A percentile compares a stretch with the other conserved stretches of the same genome.
These are phyloP conservation scores for Colletotrichum sp. DNA, from an alignment of 2,329 filamentous ascomycete species.

Conservation along the genomic window DNA sequence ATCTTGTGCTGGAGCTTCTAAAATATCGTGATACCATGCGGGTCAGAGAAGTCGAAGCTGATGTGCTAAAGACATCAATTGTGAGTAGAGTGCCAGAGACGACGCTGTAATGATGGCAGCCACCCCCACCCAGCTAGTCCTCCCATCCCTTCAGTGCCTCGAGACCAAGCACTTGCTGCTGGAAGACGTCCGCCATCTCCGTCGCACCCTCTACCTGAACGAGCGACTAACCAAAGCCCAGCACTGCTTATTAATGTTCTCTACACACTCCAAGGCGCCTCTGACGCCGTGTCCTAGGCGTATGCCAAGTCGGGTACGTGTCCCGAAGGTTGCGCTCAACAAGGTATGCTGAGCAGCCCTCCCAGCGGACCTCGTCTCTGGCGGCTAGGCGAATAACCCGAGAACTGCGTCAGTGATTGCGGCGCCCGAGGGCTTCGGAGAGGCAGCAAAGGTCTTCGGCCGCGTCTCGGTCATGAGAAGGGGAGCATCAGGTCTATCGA, in stretches of 20 bases:
- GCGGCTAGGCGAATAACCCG: not conserved
- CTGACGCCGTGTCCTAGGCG: no score
- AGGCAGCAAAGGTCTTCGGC: not conserved
- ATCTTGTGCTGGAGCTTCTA: not conserved
- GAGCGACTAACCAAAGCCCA: no score
- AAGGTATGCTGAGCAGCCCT: no score
- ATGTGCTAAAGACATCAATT: not conserved
- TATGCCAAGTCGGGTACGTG: no score
- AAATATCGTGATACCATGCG: not conserved
- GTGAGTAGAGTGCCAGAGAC: not conserved
- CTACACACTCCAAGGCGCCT: no score
- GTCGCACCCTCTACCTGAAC: not conserved
- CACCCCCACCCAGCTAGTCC: not conserved
- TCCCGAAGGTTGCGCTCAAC: no score
- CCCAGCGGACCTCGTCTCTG: not conserved
- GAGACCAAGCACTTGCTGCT: not conserved
- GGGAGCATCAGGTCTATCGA: not conserved
- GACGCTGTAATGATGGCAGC: no score
- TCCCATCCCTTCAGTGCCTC: not conserved
- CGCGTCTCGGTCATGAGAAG: not conserved
- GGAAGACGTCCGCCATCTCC: fast-evolving
- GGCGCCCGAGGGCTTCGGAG: not conserved
- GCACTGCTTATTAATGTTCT: no score
- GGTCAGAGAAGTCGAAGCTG: not conserved
- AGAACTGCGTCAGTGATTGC: not conserved